Evolutionary conservation across 768 basidiomycete genomes (phyloP), one percentile per base, ranked within the genome.

Genomic region (Amylocystis lapponica): DNA sequence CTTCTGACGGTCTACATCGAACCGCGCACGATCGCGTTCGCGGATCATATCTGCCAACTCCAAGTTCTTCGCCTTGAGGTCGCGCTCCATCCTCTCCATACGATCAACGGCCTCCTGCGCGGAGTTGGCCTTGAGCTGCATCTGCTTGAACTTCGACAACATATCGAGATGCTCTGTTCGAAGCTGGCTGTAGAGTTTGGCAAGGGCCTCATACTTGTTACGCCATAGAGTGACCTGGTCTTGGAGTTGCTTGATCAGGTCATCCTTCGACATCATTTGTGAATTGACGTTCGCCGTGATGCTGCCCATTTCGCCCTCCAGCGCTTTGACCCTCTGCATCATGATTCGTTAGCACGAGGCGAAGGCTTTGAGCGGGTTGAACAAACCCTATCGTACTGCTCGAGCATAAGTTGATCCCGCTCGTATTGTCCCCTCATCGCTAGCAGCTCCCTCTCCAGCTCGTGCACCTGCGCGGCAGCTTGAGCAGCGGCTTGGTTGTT

Each of bases 11-110:
- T 99, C 96, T 19, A 97, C 70, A 52, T 99, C 96, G 57, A 96
- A 98, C 33, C 96, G 74, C 27, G 95, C 93, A 43, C 94, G 76
- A 60, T 99, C 96, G 26, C 96, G 81, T 64, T 99, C 96, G 35
- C 95, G 79, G 53, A 99, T 86, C 96, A 99, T 99, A 60, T 98
- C 96, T 19, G 96, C 96, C 16, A 99, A 71, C 63, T 98, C 96
- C 43, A 99, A 66, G 59, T 97, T 99, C 77, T 99, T 99, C n/a
- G 89, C 75, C 68, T 98, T 99, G 54, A 98, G 71, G 60, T 99
- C 96, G 26, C 93, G 75, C 61, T 99, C 96, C 93, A 98, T 98
- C 45, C 94, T 75, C 64, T 98, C 96, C 93, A 99, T 97, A 52
- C 83, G 83, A 63, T 99, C 95, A 34, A 98, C 86, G 22, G 94